Evolutionary conservation across 116 monocot genomes (phyloP).

Genomic region (Posidonia oceanica): DNA sequence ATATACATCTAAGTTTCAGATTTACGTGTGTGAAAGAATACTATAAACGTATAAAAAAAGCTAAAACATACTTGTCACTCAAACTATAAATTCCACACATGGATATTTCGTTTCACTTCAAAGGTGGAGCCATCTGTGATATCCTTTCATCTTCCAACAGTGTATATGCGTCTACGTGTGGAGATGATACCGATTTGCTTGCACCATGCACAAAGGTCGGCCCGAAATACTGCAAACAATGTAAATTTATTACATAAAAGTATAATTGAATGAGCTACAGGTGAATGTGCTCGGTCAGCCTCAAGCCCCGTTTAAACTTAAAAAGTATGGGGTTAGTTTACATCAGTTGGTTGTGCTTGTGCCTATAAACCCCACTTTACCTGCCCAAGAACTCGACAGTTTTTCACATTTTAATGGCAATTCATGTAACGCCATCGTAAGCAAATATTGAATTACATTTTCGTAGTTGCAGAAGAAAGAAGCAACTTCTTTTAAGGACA

Average conservation of each 20-base stretch:
- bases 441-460: too few species aligned
- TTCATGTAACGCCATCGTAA: too few species aligned
- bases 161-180: constrained; percentile 65
- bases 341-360: neutral
- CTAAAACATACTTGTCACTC: too few species aligned
- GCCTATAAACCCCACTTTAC: too few species aligned
- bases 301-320: neutral
- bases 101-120: constrained; percentile 9
- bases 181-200: constrained; percentile 33
- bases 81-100: too few species aligned
- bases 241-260: neutral
- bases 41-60: too few species aligned
- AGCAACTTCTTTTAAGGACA: neutral
- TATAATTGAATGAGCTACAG: neutral
- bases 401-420: too few species aligned
- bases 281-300: neutral
- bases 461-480: neutral
- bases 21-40: too few species aligned
- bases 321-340: neutral
- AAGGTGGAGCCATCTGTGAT: constrained; percentile 38
- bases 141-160: constrained; percentile 69
- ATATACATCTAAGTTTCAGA: too few species aligned
- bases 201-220: constrained; percentile 76
- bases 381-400: too few species aligned
- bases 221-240: constrained; percentile 65